Percentiles rank a stretch among this genome's conserved stretches.
Conservation (phyloP, 2,329 filamentous ascomycete genomes). For the Cladosporium colombiae region DNA sequence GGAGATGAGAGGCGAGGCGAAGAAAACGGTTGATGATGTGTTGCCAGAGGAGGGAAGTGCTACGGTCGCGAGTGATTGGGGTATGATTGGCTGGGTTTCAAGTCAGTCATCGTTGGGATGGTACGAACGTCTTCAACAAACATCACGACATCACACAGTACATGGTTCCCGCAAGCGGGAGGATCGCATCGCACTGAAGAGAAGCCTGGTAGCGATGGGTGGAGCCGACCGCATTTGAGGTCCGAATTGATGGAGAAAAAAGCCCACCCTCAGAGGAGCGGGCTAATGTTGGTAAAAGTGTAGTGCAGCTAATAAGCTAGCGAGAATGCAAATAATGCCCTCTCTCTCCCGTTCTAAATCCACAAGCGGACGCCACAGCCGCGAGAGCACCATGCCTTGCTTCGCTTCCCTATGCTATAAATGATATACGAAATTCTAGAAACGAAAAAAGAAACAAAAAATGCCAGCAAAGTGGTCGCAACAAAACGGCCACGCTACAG, state of each 20-base stretch:
- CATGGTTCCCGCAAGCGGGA: background rate
- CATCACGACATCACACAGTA: constrained; percentile 1
- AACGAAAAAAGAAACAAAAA: background rate
- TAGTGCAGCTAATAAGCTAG: background rate
- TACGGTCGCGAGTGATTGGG: background rate
- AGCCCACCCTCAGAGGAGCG: background rate
- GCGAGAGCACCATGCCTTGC: background rate
- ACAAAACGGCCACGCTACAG: background rate
- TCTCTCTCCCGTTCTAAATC: background rate
- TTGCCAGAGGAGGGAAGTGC: background rate
- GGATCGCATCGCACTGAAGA: background rate
- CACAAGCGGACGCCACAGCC: background rate
- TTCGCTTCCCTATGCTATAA: background rate
- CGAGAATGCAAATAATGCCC: background rate
- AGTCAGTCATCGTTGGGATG: background rate
- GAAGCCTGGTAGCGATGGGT: background rate
- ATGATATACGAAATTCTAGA: constrained; percentile 3
- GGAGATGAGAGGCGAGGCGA: background rate
- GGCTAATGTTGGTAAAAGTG: background rate
- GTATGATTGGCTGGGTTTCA: background rate
- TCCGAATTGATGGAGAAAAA: background rate
- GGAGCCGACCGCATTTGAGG: background rate
- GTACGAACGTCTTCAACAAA: background rate
- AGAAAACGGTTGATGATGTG: background rate
- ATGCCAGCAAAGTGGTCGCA: background rate